phyloP scores from a whole-genome alignment of 2,329 filamentous ascomycete genomes.

The Hypoxylon sp. region DNA sequence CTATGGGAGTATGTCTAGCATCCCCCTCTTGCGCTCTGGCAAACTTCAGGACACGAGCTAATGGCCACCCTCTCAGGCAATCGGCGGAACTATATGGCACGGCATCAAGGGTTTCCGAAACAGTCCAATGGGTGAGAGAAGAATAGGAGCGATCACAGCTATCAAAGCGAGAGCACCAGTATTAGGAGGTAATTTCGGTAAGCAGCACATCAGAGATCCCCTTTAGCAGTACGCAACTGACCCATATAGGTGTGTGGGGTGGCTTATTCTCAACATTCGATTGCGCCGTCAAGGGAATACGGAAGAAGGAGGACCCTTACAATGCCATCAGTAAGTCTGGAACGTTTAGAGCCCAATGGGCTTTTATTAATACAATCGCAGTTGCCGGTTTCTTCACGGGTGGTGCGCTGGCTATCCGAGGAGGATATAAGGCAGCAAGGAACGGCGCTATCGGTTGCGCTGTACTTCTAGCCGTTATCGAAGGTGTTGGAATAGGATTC shows the following conservation, averaged over 20 bases:
- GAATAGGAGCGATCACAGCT: conserved; percentile 95
- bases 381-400: conserved; percentile 96
- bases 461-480: conserved; percentile 93
- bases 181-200: conserved; percentile 94
- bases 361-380: conserved; percentile 11
- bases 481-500: conserved; percentile 96
- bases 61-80: conserved; percentile 44
- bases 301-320: conserved; percentile 98
- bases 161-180: conserved; percentile 98
- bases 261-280: conserved; percentile 96
- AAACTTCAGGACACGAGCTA: conserved; percentile 11
- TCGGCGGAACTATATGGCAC: conserved; percentile 54
- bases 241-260: conserved; percentile 78
- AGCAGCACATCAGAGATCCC: neutral
- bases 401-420: conserved; percentile 90
- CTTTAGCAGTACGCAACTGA: conserved; percentile 3
- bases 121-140: conserved; percentile 91
- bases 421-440: conserved; percentile 90
- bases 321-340: conserved; percentile 81
- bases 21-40: conserved; percentile 18
- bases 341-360: neutral
- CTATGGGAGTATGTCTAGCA: conserved; percentile 84
- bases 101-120: conserved; percentile 86
- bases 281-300: conserved; percentile 93
- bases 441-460: conserved; percentile 98